Percentiles rank a stretch among this genome's conserved stretches.
Evolutionary conservation across 345 rosid species (phyloP).

Genomic region (Linum tenue): DNA sequence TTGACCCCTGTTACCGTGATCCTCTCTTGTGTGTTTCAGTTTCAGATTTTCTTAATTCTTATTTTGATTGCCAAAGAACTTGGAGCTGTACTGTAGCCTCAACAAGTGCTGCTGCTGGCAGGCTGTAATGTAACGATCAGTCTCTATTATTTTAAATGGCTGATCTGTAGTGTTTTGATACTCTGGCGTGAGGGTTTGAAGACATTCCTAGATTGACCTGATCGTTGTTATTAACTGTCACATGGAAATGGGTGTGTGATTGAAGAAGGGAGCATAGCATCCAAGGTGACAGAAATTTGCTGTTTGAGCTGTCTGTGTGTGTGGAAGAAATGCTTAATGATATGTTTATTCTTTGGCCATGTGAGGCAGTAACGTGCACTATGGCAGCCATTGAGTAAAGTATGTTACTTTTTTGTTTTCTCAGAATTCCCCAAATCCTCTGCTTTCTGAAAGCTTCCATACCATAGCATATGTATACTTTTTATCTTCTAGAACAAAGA

Average conservation of each 20-base stretch:
- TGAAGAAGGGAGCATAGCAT: neutral
- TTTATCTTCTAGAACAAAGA: neutral
- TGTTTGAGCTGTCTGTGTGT: neutral
- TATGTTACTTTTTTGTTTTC: too few relatives aligned
- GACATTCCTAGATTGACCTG: neutral
- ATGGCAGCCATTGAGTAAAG: neutral
- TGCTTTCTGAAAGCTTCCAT: neutral
- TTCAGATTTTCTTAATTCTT: too few relatives aligned
- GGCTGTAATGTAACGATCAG: too few relatives aligned
- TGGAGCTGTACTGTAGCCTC: too few relatives aligned
- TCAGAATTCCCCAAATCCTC: neutral
- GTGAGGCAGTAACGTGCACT: neutral
- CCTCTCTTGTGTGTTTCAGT: too few relatives aligned
- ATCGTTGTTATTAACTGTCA: neutral
- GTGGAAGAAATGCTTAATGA: too few relatives aligned
- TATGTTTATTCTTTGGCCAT: neutral
- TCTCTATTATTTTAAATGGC: too few relatives aligned
- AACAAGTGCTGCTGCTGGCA: too few relatives aligned
- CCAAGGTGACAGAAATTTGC: neutral
- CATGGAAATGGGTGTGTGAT: neutral
- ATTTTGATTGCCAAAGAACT: too few relatives aligned
- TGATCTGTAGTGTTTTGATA: neutral
- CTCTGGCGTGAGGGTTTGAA: neutral
- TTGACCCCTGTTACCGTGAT: neutral
- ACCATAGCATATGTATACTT: neutral